Conservation (phyloP, 768 basidiomycete genomes). For the Termitomyces sp. region DNA sequence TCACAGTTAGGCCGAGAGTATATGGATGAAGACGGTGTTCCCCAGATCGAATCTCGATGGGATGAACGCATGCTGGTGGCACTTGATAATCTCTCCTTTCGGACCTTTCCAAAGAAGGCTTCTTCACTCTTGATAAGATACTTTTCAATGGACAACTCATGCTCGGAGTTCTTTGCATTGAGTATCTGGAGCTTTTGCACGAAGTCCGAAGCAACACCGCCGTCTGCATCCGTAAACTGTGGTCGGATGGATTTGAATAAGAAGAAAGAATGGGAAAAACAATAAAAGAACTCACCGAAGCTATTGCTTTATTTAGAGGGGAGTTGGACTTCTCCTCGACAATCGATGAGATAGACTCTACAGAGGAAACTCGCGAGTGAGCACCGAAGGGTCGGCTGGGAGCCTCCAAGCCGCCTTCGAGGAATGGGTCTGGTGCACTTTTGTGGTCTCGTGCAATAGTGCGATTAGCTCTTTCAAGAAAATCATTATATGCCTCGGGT, state of each 20-base stretch:
- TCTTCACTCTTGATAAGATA: slow-evolving; percentile 90
- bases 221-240: slow-evolving; percentile 91
- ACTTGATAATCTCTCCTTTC: slow-evolving; percentile 82
- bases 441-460: slow-evolving; percentile 79
- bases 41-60: slow-evolving; percentile 79
- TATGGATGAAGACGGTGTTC: slow-evolving; percentile 59
- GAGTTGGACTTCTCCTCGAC: slow-evolving; percentile 90
- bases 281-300: slow-evolving; percentile 64
- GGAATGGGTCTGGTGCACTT: slow-evolving; percentile 82
- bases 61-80: slow-evolving; percentile 79
- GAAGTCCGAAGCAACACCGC: slow-evolving; percentile 87
- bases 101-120: slow-evolving; percentile 87
- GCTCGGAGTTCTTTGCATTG: slow-evolving; percentile 84
- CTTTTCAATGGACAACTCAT: slow-evolving; percentile 89
- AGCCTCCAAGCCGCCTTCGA: slow-evolving; percentile 49
- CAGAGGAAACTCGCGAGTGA: slow-evolving; percentile 77
- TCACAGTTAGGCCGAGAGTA: slow-evolving; percentile 76
- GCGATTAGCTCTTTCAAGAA: slow-evolving; percentile 82
- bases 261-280: not conserved
- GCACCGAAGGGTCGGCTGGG: slow-evolving; percentile 75
- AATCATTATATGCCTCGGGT: slow-evolving; percentile 62
- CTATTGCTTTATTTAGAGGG: slow-evolving; percentile 91
- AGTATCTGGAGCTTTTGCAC: slow-evolving; percentile 79
- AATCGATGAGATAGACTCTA: slow-evolving; percentile 90
- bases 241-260: slow-evolving; percentile 4